Percentiles rank a stretch among this genome's conserved stretches.
Evolutionary conservation across 2,329 filamentous ascomycete species (phyloP).

Genomic region (Cercospora brassicicola): DNA sequence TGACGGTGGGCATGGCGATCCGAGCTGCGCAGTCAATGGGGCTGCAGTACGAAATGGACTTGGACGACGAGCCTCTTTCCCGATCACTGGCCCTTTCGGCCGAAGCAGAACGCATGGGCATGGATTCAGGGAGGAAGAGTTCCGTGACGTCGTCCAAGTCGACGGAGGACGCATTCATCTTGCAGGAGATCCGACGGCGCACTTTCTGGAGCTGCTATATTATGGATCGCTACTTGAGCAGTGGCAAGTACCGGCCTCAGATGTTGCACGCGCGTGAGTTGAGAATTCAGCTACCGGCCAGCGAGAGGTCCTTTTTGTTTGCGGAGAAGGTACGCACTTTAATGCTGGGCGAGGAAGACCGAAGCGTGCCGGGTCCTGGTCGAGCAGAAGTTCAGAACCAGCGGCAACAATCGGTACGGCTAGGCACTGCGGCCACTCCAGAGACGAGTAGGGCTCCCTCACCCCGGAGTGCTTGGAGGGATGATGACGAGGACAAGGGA

Average conservation of each 20-base stretch:
- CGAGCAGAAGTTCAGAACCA: constrained; percentile 45
- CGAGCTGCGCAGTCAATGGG: constrained; percentile 63
- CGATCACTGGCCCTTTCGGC: constrained; percentile 42
- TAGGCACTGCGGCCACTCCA: constrained; percentile 29
- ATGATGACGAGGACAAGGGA: constrained; percentile 45
- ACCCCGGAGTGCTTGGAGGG: constrained; percentile 22
- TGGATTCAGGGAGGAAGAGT: constrained; percentile 26
- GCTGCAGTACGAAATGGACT: constrained; percentile 58
- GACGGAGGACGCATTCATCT: constrained; percentile 50
- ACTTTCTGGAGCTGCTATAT: constrained; percentile 76
- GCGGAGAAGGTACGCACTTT: constrained; percentile 58
- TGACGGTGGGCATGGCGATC: constrained; percentile 61
- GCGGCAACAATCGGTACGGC: constrained; percentile 50
- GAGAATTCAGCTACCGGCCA: constrained; percentile 66
- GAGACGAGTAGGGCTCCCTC: constrained; percentile 25
- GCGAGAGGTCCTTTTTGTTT: constrained; percentile 64
- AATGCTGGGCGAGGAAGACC: constrained; percentile 48
- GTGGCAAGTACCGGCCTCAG: constrained; percentile 61
- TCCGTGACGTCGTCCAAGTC: constrained; percentile 29
- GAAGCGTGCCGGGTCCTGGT: constrained; percentile 37
- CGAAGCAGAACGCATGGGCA: constrained; percentile 45
- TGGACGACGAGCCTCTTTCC: constrained; percentile 40
- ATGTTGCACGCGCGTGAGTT: constrained; percentile 62
- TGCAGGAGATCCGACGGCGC: constrained; percentile 64
- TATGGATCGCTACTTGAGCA: constrained; percentile 67